Evolutionary conservation across 2,329 filamentous ascomycete genomes (phyloP), one percentile per base, ranked within the genome.

Genomic region (Talaromyces sp.): DNA sequence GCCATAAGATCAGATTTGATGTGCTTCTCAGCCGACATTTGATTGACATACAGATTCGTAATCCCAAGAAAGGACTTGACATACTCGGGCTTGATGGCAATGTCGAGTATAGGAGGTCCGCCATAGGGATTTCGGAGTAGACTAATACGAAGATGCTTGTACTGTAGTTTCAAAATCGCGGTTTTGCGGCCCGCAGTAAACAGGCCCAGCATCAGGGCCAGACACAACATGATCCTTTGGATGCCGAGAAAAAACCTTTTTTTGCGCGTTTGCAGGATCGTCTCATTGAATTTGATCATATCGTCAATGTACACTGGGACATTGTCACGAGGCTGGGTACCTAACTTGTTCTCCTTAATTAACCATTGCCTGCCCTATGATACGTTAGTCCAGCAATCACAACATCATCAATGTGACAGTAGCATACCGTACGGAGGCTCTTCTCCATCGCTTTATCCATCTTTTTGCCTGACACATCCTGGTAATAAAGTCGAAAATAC

Each of bases 21-120:
- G 0, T 27, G 6, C 27, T 45, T 43, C 14, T 27, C 9, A 27
- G 27, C 11, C 59, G 24, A 24, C 39, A 19, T 24, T 43, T 66
- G 35, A 43, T 4, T 58, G 31, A 69, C 57, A 50, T 72, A 72
- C 65, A 72, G 58, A 48, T 69, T 69, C 35, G 47, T 68, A 60
- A 71, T 72, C 13, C 66, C 64, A n/a, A 73, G 62, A 45, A 71
- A 43, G 13, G 65, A 67, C 67, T 73, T 73, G 11, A 70, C 56
- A 67, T 69, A 68, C 62, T 71, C 19, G 16, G 66, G 65, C 48
- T 67, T 13, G 22, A 72, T 64, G 63, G 70, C 63, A 45, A 72
- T 69, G 37, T 65, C 66, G 8, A 47, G 66, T 56, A 68, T 60
- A 19, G 66, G 65, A 43, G 68, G 70, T 62, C 66, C 65, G 52